phyloP scores from a whole-genome alignment of 495 filamentous ascomycete species.

The Bacidia gigantensis region DNA sequence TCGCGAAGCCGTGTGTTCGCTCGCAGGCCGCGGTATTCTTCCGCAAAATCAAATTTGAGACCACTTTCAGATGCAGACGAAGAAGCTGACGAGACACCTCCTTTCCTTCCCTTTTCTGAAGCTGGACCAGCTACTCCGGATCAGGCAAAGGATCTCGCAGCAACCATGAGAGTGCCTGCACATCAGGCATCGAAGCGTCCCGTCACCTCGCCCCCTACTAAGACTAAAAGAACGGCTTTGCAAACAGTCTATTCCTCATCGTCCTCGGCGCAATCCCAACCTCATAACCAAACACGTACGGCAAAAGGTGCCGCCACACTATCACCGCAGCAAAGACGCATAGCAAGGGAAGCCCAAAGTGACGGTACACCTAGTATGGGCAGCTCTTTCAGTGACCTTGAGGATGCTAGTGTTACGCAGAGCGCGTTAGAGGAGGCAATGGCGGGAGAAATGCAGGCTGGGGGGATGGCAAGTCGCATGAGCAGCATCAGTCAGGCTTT shows the following conservation, averaged over 20 bases:
- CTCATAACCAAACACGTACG: conserved; percentile 5
- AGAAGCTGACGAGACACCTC: conserved; percentile 45
- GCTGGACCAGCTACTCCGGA: not conserved
- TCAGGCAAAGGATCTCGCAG: conserved; percentile 34
- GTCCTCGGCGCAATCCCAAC: conserved; percentile 18
- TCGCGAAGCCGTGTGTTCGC: conserved; percentile 32
- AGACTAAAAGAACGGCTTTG: conserved; percentile 9
- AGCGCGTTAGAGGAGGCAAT: conserved; percentile 89
- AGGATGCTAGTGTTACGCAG: conserved; percentile 90
- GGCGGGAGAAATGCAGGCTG: conserved; percentile 78
- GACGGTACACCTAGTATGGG: conserved; percentile 93
- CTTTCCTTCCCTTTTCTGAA: conserved; percentile 56
- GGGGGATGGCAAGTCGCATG: conserved; percentile 74
- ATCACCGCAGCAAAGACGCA: conserved; percentile 39
- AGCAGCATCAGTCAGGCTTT: conserved; percentile 65
- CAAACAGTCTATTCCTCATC: conserved; percentile 19
- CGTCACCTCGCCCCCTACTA: conserved; percentile 1
- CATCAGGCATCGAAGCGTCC: conserved; percentile 10
- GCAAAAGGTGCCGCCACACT: conserved; percentile 25
- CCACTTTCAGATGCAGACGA: conserved; percentile 42
- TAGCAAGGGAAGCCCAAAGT: conserved; percentile 51
- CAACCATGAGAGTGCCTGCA: conserved; percentile 37
- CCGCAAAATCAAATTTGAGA: conserved; percentile 20
- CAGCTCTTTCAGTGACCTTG: conserved; percentile 92
- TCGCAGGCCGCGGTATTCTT: conserved; percentile 40